These are phyloP conservation scores for Cytidiella melzeri DNA, from an alignment of 768 basidiomycete species.

Conservation along the genomic window DNA sequence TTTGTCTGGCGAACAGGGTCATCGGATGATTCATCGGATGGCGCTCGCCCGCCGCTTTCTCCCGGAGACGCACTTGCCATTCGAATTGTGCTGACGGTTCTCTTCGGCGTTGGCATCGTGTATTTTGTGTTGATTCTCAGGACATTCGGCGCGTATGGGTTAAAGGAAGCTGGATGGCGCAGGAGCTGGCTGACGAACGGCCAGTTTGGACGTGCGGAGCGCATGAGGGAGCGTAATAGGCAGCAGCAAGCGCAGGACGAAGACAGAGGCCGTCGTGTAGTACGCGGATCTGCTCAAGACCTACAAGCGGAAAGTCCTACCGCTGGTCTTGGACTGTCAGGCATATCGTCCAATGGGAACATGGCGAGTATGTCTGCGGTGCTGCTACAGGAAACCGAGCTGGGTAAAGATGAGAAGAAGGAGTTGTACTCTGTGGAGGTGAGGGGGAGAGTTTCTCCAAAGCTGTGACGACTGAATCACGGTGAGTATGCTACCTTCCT, in stretches of 20 bases:
- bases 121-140: constrained; percentile 57
- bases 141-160: constrained; percentile 57
- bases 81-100: constrained; percentile 47
- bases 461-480: too few relatives aligned
- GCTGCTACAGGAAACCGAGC: background rate
- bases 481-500: too few relatives aligned
- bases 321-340: constrained; percentile 7
- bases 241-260: constrained; percentile 2
- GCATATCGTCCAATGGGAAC: constrained; percentile 3
- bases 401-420: constrained; percentile 1
- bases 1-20: constrained; percentile 65
- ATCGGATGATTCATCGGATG: constrained; percentile 29
- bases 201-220: constrained; percentile 6
- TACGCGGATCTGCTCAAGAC: background rate
- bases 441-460: constrained; percentile 6
- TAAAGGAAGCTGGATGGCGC: constrained; percentile 13
- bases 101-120: constrained; percentile 53
- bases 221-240: constrained; percentile 7
- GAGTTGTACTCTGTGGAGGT: background rate
- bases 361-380: constrained; percentile 9
- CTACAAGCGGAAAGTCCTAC: constrained; percentile 3
- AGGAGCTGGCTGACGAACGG: constrained; percentile 7
- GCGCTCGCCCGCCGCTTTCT: constrained; percentile 29
- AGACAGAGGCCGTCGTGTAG: constrained; percentile 4
- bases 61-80: constrained; percentile 38